Percentiles rank a stretch among this genome's conserved stretches.
Evolutionary conservation across 2,329 filamentous ascomycete species (phyloP).

Genomic region (Daldinia eschscholtzii): DNA sequence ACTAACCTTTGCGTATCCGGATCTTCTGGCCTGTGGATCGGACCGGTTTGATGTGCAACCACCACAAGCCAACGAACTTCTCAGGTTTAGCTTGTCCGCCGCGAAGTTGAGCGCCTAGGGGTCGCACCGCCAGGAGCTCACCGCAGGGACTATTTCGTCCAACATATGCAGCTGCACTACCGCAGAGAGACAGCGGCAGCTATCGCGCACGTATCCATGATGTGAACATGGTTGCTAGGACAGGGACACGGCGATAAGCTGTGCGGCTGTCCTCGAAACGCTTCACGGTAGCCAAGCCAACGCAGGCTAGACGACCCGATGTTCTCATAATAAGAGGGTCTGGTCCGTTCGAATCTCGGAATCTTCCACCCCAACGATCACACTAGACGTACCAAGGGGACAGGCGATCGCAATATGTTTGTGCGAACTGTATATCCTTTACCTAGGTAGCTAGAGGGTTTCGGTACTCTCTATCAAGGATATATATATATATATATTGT

Average conservation of each 20-base stretch:
- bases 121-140: neutral
- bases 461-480: neutral
- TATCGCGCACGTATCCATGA: neutral
- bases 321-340: conserved; percentile 26
- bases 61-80: conserved; percentile 26
- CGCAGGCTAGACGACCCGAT: conserved; percentile 21
- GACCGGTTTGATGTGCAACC: conserved; percentile 39
- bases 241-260: conserved; percentile 1
- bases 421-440: conserved; percentile 7
- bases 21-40: conserved; percentile 29
- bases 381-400: conserved; percentile 19
- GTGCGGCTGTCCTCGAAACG: conserved; percentile 36
- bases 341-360: conserved; percentile 14
- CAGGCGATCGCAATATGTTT: conserved; percentile 38
- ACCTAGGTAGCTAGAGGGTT: neutral
- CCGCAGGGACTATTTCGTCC: neutral
- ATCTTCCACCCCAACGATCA: conserved; percentile 25
- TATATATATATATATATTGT: conserved; percentile 34
- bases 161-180: too few relatives aligned
- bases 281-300: conserved; percentile 38
- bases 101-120: neutral
- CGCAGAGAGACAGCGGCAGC: neutral
- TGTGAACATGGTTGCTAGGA: conserved; percentile 2
- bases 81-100: neutral
- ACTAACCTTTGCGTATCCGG: conserved; percentile 16